Evolutionary conservation across 164 flowering plant species (phyloP).

Genomic region (Vitis rupestris): DNA sequence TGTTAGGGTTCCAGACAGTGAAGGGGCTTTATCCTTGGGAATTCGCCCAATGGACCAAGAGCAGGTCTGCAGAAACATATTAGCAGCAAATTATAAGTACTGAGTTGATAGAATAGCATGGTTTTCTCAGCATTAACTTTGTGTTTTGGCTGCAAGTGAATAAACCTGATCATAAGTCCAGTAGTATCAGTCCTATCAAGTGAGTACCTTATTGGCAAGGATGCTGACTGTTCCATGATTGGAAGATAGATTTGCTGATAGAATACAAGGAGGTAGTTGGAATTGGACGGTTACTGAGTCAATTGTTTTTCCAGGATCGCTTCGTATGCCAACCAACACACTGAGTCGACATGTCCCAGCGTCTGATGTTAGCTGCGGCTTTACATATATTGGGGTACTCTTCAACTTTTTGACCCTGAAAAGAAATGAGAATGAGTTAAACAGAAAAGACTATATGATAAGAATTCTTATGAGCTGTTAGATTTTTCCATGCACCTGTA

Average conservation of each 20-base stretch:
- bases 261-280: conserved; percentile 74
- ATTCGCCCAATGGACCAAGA: conserved; percentile 86
- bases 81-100: not conserved
- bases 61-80: conserved; percentile 59
- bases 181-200: not conserved
- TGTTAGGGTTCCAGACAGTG: conserved; percentile 73
- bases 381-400: conserved; percentile 84
- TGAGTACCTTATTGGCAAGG: conserved; percentile 77
- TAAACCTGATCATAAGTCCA: too few species aligned
- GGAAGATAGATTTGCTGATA: conserved; percentile 73
- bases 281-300: conserved; percentile 72
- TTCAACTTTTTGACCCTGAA: conserved; percentile 83
- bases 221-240: conserved; percentile 91
- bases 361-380: conserved; percentile 89
- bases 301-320: conserved; percentile 86
- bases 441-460: not conserved
- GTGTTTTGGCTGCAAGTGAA: too few species aligned
- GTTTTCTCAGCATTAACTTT: too few species aligned
- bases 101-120: too few species aligned
- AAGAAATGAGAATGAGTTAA: not conserved
- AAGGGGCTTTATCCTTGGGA: conserved; percentile 90
- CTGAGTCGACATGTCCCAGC: conserved; percentile 76
- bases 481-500: conserved; percentile 57
- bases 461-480: not conserved
- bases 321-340: conserved; percentile 78